Conservation (phyloP, 2,329 filamentous ascomycete species). For the Sporothrix humicola region DNA sequence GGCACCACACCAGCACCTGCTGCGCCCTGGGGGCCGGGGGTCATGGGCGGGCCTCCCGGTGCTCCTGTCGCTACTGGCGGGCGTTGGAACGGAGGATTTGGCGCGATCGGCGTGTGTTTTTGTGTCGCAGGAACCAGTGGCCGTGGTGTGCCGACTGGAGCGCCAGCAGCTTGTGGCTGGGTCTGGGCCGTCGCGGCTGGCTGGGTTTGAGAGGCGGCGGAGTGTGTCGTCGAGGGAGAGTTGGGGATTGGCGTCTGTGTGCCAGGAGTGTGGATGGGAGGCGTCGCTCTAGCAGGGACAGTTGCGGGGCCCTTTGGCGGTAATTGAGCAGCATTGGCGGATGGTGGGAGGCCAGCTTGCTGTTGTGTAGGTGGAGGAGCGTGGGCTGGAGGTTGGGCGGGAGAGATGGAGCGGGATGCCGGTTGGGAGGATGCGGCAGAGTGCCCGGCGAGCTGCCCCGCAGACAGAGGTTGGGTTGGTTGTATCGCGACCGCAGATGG, state of each 20-base stretch:
- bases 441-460: neutral
- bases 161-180: neutral
- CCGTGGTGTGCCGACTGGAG: slow-evolving; percentile 21
- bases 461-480: neutral
- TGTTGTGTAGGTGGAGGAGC: neutral
- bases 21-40: neutral
- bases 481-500: neutral
- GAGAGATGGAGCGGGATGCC: slow-evolving; percentile 23
- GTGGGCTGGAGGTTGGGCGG: slow-evolving; percentile 6
- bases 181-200: neutral
- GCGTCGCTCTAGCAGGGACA: neutral
- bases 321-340: neutral
- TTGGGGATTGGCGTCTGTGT: slow-evolving; percentile 9
- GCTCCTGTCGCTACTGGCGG: neutral
- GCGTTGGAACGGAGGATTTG: slow-evolving; percentile 5
- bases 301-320: neutral
- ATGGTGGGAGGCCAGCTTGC: neutral
- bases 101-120: slow-evolving; percentile 25
- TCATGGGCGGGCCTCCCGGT: neutral
- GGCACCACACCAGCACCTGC: neutral
- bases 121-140: slow-evolving; percentile 24
- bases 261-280: neutral
- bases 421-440: neutral
- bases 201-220: slow-evolving; percentile 2
- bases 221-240: slow-evolving; percentile 8